Conservation (phyloP, 106 monocot species). For the Narthecium ossifragum region DNA sequence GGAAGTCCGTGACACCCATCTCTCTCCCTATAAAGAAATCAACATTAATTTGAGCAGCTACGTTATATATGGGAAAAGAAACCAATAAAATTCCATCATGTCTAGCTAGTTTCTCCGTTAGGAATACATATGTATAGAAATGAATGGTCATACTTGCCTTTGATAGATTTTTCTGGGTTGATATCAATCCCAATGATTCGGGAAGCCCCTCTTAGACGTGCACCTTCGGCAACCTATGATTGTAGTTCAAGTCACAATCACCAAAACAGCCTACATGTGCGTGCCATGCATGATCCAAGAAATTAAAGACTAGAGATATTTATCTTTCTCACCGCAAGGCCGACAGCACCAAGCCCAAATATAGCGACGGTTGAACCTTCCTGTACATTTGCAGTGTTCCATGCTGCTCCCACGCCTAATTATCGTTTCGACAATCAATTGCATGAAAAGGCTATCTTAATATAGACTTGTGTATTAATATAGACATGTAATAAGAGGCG, state of each 20-base stretch:
- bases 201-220: slow-evolving; percentile 54
- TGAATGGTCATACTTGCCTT: slow-evolving; percentile 26
- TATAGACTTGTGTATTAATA: not conserved
- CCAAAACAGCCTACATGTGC: too few relatives aligned
- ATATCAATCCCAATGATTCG: slow-evolving; percentile 66
- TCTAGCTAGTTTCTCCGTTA: too few relatives aligned
- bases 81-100: not conserved
- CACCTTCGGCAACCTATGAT: slow-evolving; percentile 60
- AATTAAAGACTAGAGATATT: not conserved
- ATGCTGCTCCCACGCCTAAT: slow-evolving; percentile 78
- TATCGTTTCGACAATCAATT: not conserved
- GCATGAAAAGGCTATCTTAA: not conserved
- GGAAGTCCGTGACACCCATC: slow-evolving; percentile 67
- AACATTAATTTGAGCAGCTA: not conserved
- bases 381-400: slow-evolving; percentile 79
- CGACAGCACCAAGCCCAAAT: slow-evolving; percentile 77
- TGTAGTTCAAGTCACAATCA: not conserved
- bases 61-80: not conserved
- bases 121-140: too few relatives aligned
- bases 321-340: slow-evolving; percentile 48
- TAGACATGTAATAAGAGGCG: not conserved
- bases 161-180: slow-evolving; percentile 45
- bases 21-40: slow-evolving; percentile 23
- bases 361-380: slow-evolving; percentile 64
- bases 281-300: not conserved